A percentile compares a stretch with the other conserved stretches of the same genome.
phyloP scores from a whole-genome alignment of 805 yeast species.

The Hanseniaspora lindneri region DNA sequence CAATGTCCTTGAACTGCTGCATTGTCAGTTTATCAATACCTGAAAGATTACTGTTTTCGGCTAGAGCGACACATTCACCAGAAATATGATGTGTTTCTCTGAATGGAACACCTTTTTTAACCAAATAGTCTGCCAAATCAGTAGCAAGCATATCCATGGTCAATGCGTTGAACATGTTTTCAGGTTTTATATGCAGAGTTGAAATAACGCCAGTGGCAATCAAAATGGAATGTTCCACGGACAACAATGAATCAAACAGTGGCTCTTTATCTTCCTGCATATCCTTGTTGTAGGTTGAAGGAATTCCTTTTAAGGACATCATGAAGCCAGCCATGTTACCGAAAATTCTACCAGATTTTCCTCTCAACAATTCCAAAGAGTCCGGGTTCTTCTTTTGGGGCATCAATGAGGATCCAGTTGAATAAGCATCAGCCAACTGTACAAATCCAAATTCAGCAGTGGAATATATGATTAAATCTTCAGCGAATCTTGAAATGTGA shows the following conservation, averaged over 20 bases:
- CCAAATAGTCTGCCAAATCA: constrained; percentile 93
- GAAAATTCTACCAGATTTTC: constrained; percentile 93
- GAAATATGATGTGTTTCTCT: constrained; percentile 98
- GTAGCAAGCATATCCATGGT: constrained; percentile 99
- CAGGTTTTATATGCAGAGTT: constrained; percentile 60
- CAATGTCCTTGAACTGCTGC: constrained; percentile 70
- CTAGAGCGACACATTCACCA: constrained; percentile 88
- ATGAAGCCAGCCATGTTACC: constrained; percentile 91
- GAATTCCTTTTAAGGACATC: constrained; percentile 94
- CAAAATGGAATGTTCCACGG: constrained; percentile 85
- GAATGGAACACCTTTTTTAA: constrained; percentile 95
- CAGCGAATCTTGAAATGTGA: constrained; percentile 87
- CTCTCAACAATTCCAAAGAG: constrained; percentile 85
- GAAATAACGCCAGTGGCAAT: constrained; percentile 96
- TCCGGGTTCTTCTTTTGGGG: constrained; percentile 99
- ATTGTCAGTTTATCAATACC: constrained; percentile 79
- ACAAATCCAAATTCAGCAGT: constrained; percentile 96
- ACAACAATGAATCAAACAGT: constrained; percentile 76
- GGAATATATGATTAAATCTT: constrained; percentile 89
- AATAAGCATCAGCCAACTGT: constrained; percentile 89
- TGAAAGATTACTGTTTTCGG: constrained; percentile 62
- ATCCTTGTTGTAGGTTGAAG: constrained; percentile 95
- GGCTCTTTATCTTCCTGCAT: constrained; percentile 99
- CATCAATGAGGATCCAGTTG: constrained; percentile 97
- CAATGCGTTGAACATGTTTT: constrained; percentile 72